Evolutionary conservation across 176 grass and related monocot species (phyloP), one percentile per base, ranked within the genome.

Genomic region (Oryza australiensis): DNA sequence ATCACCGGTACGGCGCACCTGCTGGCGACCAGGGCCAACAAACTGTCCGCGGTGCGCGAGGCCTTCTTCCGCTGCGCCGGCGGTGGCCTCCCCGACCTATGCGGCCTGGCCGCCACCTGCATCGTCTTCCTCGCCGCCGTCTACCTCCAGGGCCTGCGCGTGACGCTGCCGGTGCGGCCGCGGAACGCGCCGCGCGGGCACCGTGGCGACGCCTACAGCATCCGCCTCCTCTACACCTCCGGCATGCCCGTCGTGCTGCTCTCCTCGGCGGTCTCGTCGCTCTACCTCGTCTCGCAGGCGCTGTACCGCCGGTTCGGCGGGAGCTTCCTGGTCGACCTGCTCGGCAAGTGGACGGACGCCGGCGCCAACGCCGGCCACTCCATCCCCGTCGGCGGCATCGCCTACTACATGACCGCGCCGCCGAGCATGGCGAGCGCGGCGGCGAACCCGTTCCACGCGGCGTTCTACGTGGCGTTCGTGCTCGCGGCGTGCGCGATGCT

Each of bases 351-450:
- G 76, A 80, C 62, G 57, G 75, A 85, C 33, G 72, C 83, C 3
- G 37, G 5, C 37, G 42, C 9, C 38, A 11, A 9, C 40, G 40
- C 9, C 40, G 42, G 38, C 38, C 38, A 41, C 38, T 41, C 42
- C 12, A 76, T 65, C 66, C 78, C 64, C 71, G 45, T 76, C 51
- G 84, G 84, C 12, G 84, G 84, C 48, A 71, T 86, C 18, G 84
- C 84, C 63, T 86, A 86, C 76, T 86, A 86, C 43, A 60, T 86
- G 28, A 86, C 76, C 34, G 59, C 76, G 12, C 84, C 84, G 66
- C 64, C 53, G 75, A 86, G 84, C 67, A 64, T 78, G 57, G 57
- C 68, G 3, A 76, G 78, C 49, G 64, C 73, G 40, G 59, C 40
- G 22, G 84, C 76, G 26, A 80, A 86, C 72, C 76, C 84, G 63